A percentile compares a stretch with the other conserved stretches of the same genome.
Conservation (phyloP, 129 eudicot species). For the Mikania micrantha region DNA sequence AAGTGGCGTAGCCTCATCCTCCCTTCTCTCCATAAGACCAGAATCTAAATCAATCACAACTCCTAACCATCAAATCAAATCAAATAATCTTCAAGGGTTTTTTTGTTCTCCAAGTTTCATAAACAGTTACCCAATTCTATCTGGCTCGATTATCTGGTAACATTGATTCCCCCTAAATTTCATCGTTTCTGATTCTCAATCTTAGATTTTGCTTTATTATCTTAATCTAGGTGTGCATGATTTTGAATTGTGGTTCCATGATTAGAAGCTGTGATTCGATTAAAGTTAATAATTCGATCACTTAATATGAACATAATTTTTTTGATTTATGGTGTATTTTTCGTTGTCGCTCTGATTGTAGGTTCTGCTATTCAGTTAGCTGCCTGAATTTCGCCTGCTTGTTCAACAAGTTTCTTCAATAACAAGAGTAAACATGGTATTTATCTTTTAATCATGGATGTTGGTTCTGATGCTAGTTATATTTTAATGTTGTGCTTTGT, state of each 20-base stretch:
- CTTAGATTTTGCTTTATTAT: conserved; percentile 1
- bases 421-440: conserved; percentile 22
- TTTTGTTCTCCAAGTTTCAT: conserved; percentile 34
- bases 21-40: neutral
- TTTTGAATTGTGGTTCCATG: neutral
- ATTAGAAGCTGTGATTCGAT: conserved; percentile 9
- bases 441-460: neutral
- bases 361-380: conserved; percentile 11
- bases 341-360: conserved; percentile 16
- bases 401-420: neutral
- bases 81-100: neutral
- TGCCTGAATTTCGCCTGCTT: conserved; percentile 9
- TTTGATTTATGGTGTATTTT: neutral
- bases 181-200: neutral
- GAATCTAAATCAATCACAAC: conserved; percentile 18
- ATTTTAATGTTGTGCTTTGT: neutral
- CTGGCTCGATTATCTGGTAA: conserved; percentile 6
- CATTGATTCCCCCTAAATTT: neutral
- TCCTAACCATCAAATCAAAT: neutral
- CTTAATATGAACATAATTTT: neutral
- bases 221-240: neutral
- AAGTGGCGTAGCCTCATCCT: no score
- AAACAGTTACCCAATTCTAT: neutral
- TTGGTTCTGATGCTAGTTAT: conserved; percentile 9
- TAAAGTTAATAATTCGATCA: neutral